These are phyloP conservation scores for Aspergillus sp. DNA, from an alignment of 2,329 filamentous ascomycete genomes.

Conservation along the genomic window DNA sequence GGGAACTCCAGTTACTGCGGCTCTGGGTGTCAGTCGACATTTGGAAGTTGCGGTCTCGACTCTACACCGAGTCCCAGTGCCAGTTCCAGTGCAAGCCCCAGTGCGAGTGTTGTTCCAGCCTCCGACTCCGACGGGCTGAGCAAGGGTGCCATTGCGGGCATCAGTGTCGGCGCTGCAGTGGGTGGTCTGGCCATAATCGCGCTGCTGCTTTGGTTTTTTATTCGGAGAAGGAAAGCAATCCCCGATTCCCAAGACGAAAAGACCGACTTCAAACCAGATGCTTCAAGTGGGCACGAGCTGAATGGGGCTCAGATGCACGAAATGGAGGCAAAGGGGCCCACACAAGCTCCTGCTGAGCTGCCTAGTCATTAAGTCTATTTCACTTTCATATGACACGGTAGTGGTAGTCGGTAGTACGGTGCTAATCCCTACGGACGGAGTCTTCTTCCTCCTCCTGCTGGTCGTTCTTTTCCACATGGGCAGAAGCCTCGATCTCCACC, in stretches of 20 bases:
- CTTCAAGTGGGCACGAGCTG: not conserved
- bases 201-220: not conserved
- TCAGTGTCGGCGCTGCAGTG: constrained; percentile 1
- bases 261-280: not conserved
- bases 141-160: constrained; percentile 8
- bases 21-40: not conserved
- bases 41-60: not conserved
- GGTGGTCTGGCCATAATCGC: not conserved
- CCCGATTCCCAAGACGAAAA: not conserved
- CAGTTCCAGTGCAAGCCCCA: not conserved
- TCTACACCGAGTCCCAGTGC: not conserved
- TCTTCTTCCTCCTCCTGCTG: too few relatives aligned
- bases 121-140: not conserved
- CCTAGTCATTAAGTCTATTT: not conserved
- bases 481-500: too few relatives aligned
- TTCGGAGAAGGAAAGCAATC: not conserved
- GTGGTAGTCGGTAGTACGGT: too few relatives aligned
- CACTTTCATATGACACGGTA: not conserved
- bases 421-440: too few relatives aligned
- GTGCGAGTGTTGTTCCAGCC: not conserved
- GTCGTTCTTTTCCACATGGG: too few relatives aligned
- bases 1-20: constrained; percentile 4
- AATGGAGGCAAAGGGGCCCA: not conserved
- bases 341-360: not conserved
- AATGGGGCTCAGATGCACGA: not conserved